Conservation (phyloP, 106 monocot species). For the Chionographis japonica region DNA sequence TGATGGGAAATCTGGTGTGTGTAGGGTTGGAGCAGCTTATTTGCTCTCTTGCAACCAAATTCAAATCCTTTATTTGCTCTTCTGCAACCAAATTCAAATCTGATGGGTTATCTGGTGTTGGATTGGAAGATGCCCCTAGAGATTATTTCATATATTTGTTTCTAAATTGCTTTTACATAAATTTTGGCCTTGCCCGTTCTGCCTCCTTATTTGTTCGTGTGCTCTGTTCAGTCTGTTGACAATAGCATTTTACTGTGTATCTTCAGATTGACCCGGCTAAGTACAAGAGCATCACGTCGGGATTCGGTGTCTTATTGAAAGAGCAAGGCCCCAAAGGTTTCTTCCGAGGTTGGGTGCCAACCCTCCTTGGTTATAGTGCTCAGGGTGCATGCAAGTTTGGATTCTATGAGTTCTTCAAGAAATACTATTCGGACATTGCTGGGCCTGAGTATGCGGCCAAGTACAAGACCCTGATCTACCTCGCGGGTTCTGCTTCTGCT, state of each 20-base stretch:
- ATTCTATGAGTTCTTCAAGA: slow-evolving; percentile 87
- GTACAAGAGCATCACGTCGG: slow-evolving; percentile 71
- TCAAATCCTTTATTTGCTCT: no score
- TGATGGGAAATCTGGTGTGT: no score
- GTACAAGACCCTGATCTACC: slow-evolving; percentile 70
- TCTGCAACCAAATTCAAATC: no score
- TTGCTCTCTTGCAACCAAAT: no score
- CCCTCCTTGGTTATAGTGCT: slow-evolving; percentile 68
- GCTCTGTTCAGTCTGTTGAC: no score
- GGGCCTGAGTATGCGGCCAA: slow-evolving; percentile 66
- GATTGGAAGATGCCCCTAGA: no score
- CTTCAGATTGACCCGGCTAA: slow-evolving; percentile 59
- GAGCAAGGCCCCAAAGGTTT: slow-evolving; percentile 72
- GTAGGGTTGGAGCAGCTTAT: no score
- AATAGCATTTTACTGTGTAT: background rate
- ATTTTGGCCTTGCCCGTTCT: no score
- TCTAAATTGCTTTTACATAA: no score
- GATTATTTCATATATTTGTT: no score
- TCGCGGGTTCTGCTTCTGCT: slow-evolving; percentile 80
- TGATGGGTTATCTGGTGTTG: no score
- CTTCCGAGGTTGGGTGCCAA: slow-evolving; percentile 79
- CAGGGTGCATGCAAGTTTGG: slow-evolving; percentile 82
- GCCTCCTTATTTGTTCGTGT: no score
- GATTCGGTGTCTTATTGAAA: slow-evolving; percentile 60
- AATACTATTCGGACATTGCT: slow-evolving; percentile 67